Percentiles rank a stretch among this genome's conserved stretches.
phyloP scores from a whole-genome alignment of 2,329 filamentous ascomycete species.

The Pestalotiopsis sp. region DNA sequence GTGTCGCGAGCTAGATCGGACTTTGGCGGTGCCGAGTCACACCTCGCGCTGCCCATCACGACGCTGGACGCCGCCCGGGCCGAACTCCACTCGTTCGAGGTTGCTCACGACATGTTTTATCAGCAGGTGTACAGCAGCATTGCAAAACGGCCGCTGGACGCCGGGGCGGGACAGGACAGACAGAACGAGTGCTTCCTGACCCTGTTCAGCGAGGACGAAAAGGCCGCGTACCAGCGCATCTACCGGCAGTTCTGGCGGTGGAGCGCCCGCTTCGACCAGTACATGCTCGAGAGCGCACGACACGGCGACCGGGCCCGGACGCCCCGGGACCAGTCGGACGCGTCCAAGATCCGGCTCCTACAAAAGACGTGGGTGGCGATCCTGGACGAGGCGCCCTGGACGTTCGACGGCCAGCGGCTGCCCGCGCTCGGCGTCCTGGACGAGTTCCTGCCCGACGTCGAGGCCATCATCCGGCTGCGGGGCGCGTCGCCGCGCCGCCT shows the following conservation, averaged over 20 bases:
- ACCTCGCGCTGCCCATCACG: background rate
- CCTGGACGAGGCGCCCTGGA: conserved; percentile 2
- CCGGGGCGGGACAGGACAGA: background rate
- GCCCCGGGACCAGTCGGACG: background rate
- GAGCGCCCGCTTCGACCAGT: conserved; percentile 1
- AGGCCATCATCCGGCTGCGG: background rate
- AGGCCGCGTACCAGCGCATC: background rate
- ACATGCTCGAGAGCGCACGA: background rate
- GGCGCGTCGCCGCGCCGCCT: background rate
- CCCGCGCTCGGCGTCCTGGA: background rate
- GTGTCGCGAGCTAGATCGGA: background rate
- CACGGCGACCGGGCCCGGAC: background rate
- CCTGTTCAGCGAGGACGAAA: background rate
- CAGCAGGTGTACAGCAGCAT: background rate
- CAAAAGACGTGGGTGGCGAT: conserved; percentile 3
- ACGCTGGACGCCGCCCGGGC: background rate
- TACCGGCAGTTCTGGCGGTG: conserved; percentile 1
- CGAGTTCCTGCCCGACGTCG: background rate
- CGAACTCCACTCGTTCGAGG: background rate
- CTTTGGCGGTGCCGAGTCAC: background rate
- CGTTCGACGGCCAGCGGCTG: too few species aligned
- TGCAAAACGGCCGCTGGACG: background rate
- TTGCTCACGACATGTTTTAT: conserved; percentile 7
- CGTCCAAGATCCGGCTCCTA: background rate
- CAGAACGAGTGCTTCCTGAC: conserved; percentile 1